Evolutionary conservation across 2,329 filamentous ascomycete genomes (phyloP), one percentile per base, ranked within the genome.

Genomic region (Cercospora zeae-maydis): DNA sequence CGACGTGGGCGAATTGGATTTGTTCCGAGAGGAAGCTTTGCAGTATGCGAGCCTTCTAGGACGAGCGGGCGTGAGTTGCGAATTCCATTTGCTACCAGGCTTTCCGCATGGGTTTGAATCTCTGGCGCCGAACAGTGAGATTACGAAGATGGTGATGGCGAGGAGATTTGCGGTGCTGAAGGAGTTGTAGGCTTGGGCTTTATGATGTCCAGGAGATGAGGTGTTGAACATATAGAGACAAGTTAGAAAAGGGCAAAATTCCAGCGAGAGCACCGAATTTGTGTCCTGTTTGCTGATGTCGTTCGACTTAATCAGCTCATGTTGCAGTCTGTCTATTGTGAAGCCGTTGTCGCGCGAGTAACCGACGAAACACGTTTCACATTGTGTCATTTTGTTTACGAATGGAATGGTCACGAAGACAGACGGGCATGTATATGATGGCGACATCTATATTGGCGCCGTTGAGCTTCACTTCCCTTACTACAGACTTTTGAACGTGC

Each of bases 31-130:
- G 13, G 75, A 82, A 62, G 72, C 71, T 52, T 61, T 81, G 16
- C 71, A 72, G 21, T 81, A 77, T 68, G 79, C 78, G 13, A 69
- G 66, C 24, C 75, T 71, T 56, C 66, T 82, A 34, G 77, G 76
- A 63, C 73, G 71, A n/a, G 75, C 74, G 11, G 78, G 79, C 21
- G 77, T 80, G n/a, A 71, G 74, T 33, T 71, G 73, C 5, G 78
- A 82, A 65, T 65, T 81, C 45, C 79, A 81, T 67, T 71, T 82
- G 4, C 79, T 78, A 70, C 76, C 77, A 0, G 77, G 78, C 1
- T 70, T 77, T 13, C 77, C 74, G 33, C 78, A 82, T 70, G 73
- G 69, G 4, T 80, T 78, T 60, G 78, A 81, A 53, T 59, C 42
- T 10, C 51, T 70, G 31, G 68, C 67, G 10, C 63, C 67, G 9